phyloP scores from a whole-genome alignment of 768 basidiomycete genomes.

The Xerocomellus amylosporus region DNA sequence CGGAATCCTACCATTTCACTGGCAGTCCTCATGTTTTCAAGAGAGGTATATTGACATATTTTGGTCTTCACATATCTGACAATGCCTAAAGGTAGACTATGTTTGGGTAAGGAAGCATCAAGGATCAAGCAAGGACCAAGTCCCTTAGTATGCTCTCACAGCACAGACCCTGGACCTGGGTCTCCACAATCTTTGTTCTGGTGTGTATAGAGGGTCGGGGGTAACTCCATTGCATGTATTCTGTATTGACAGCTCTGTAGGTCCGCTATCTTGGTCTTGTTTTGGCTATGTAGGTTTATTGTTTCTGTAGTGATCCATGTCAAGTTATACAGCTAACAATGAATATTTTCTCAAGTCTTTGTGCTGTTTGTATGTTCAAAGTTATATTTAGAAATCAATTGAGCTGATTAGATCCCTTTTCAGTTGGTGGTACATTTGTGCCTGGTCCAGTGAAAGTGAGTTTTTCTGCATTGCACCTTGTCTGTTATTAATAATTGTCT shows the following conservation, averaged over 20 bases:
- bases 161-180: slow-evolving; percentile 8
- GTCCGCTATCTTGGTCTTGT: slow-evolving; percentile 4
- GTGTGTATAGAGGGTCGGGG: neutral
- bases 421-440: neutral
- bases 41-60: neutral
- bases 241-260: neutral
- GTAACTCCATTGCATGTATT: no score
- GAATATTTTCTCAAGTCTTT: neutral
- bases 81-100: slow-evolving; percentile 10
- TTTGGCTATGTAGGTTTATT: neutral
- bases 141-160: neutral
- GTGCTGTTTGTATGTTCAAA: neutral
- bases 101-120: slow-evolving; percentile 12
- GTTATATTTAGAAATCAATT: accelerated
- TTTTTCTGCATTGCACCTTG: neutral
- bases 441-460: slow-evolving; percentile 1
- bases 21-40: slow-evolving; percentile 7
- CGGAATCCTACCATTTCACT: neutral
- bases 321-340: neutral
- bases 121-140: no score
- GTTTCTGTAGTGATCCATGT: neutral
- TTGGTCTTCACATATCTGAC: neutral
- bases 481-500: neutral
- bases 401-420: neutral
- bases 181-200: slow-evolving; percentile 9